Percentiles rank a stretch among this genome's conserved stretches.
Evolutionary conservation across 1,139 yeast species (phyloP).

Genomic region (Debaryomycetaceae sp.): DNA sequence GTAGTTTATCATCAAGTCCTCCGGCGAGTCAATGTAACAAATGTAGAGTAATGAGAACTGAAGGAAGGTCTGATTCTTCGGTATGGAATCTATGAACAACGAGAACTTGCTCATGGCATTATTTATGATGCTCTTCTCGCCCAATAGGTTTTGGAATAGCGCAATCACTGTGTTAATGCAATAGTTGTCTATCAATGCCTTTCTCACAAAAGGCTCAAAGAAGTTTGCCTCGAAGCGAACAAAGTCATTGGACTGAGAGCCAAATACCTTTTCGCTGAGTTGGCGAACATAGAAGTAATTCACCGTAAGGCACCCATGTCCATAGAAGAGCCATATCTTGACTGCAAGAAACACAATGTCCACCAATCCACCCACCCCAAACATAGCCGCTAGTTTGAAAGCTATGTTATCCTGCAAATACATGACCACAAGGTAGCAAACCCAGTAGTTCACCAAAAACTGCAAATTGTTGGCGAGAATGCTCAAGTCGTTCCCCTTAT

Average conservation of each 20-base stretch:
- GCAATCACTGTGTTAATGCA: slow-evolving; percentile 5
- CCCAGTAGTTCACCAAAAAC: slow-evolving; percentile 26
- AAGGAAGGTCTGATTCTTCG: slow-evolving; percentile 7
- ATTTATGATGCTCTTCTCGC: slow-evolving; percentile 9
- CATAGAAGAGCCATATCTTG: slow-evolving; percentile 26
- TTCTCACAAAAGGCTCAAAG: slow-evolving; percentile 13
- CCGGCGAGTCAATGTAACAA: slow-evolving; percentile 10
- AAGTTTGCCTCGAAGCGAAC: slow-evolving; percentile 12
- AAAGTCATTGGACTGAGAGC: slow-evolving; percentile 6
- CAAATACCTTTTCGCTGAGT: slow-evolving; percentile 2
- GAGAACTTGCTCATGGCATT: slow-evolving; percentile 7
- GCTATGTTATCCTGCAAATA: slow-evolving; percentile 12
- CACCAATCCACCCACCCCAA: slow-evolving; percentile 4
- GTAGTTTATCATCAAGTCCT: slow-evolving; percentile 5
- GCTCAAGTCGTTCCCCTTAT: not conserved
- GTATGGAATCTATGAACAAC: not conserved
- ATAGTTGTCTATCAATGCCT: slow-evolving; percentile 8
- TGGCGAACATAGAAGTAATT: slow-evolving; percentile 7
- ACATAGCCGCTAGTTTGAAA: slow-evolving; percentile 4
- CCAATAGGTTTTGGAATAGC: slow-evolving; percentile 5
- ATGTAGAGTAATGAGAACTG: slow-evolving; percentile 9
- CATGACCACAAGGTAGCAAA: slow-evolving; percentile 17
- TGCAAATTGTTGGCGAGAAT: slow-evolving; percentile 6
- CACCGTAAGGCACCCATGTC: slow-evolving; percentile 23
- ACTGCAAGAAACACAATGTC: slow-evolving; percentile 9